Conservation (phyloP, 352 stramenopile genomes). For the Pythium angustatum region DNA sequence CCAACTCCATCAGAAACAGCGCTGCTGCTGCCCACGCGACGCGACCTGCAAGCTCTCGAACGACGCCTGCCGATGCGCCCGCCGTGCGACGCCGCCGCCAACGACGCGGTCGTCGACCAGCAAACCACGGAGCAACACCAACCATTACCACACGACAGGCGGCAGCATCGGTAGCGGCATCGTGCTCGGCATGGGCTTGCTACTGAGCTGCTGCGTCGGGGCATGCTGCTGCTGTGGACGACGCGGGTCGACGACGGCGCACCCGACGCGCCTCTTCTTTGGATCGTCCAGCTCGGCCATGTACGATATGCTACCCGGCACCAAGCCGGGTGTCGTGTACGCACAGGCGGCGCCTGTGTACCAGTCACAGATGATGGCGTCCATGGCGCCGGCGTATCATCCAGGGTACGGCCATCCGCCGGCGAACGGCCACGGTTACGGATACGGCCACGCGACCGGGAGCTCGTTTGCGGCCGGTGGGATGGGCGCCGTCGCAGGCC, state of each 20-base stretch:
- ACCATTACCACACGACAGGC: not conserved
- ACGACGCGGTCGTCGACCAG: slow-evolving; percentile 1
- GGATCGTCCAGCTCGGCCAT: not conserved
- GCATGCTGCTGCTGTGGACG: slow-evolving; percentile 5
- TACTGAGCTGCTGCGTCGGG: not conserved
- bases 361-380: slow-evolving; percentile 1
- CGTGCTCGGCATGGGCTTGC: not conserved
- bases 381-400: slow-evolving; percentile 16
- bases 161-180: not conserved
- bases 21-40: slow-evolving; percentile 35
- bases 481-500: slow-evolving; percentile 8
- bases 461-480: not conserved
- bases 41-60: slow-evolving; percentile 30
- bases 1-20: slow-evolving; percentile 21
- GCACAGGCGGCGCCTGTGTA: slow-evolving; percentile 1
- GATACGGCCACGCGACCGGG: slow-evolving; percentile 12
- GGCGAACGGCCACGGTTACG: slow-evolving; percentile 17
- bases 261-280: slow-evolving; percentile 15
- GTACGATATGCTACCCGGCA: slow-evolving; percentile 2
- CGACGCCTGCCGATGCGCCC: slow-evolving; percentile 27
- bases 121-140: not conserved
- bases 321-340: slow-evolving; percentile 8
- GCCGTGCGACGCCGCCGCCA: not conserved
- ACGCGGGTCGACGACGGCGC: not conserved
- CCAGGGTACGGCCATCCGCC: not conserved